phyloP scores from a whole-genome alignment of 2,329 filamentous ascomycete genomes.

The Sclerotinia sclerotiorum region DNA sequence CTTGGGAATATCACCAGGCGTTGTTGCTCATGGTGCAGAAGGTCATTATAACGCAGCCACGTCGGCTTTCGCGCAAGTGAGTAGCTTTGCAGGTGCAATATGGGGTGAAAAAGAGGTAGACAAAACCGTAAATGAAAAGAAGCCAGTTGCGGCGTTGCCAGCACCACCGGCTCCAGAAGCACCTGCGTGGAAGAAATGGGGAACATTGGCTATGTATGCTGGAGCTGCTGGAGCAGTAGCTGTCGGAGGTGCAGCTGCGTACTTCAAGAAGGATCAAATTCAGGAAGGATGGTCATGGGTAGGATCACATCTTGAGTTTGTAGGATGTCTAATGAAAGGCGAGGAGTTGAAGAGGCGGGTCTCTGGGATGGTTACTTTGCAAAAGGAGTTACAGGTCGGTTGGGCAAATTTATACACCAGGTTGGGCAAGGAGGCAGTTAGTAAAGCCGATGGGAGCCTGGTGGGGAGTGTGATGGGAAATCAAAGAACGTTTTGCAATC shows the following conservation, averaged over 20 bases:
- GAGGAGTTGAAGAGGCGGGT: conserved; percentile 79
- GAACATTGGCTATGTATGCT: conserved; percentile 80
- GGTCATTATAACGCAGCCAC: conserved; percentile 76
- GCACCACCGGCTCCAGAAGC: conserved; percentile 45
- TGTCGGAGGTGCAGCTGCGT: conserved; percentile 80
- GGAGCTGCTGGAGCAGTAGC: conserved; percentile 81
- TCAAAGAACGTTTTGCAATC: conserved; percentile 83
- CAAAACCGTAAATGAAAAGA: conserved; percentile 38
- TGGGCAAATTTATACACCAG: conserved; percentile 87
- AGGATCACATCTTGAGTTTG: conserved; percentile 87
- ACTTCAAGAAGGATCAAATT: conserved; percentile 79
- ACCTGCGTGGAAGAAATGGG: conserved; percentile 72
- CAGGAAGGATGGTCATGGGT: conserved; percentile 77
- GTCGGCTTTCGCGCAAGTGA: conserved; percentile 65
- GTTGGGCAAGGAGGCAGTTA: conserved; percentile 66
- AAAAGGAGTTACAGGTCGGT: conserved; percentile 65
- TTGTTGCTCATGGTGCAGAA: conserved; percentile 85
- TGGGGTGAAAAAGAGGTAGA: conserved; percentile 54
- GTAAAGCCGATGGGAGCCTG: conserved; percentile 50
- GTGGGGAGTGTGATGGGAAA: conserved; percentile 61
- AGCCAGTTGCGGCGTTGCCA: conserved; percentile 44
- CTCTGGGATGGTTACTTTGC: conserved; percentile 62
- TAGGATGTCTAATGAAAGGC: conserved; percentile 81
- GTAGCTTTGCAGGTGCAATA: conserved; percentile 66
- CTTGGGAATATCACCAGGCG: conserved; percentile 75